Evolutionary conservation across 164 flowering plant species (phyloP).

Genomic region (Kingdonia uniflora): DNA sequence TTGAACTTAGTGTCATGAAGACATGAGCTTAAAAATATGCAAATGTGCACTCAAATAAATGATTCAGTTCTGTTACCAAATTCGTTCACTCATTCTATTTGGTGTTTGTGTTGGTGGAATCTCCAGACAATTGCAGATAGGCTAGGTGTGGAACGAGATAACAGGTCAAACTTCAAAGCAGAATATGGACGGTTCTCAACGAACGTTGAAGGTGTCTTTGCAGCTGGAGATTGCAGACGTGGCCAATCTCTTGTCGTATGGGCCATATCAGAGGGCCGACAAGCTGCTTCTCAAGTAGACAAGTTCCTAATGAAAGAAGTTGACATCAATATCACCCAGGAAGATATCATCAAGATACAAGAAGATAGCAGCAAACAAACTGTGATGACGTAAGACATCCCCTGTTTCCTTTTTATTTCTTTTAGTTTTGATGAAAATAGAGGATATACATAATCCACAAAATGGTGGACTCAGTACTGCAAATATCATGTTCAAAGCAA

Average conservation of each 20-base stretch:
- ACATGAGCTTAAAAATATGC: no score
- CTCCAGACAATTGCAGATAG: constrained; percentile 65
- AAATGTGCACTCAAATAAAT: no score
- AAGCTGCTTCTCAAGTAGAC: constrained; percentile 89
- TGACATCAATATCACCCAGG: constrained; percentile 3
- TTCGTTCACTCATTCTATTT: no score
- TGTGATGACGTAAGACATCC: constrained; percentile 29
- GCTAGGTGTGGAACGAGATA: constrained; percentile 71
- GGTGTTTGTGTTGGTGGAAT: constrained; percentile 6
- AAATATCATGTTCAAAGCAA: no score
- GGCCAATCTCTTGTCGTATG: constrained; percentile 98
- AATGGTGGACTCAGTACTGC: not conserved
- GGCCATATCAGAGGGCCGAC: constrained; percentile 95
- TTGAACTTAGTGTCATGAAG: no score
- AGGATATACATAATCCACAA: constrained; percentile 1
- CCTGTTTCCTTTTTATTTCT: no score
- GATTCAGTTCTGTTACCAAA: no score
- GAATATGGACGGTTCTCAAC: constrained; percentile 88
- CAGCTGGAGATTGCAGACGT: constrained; percentile 94
- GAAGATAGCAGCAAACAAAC: constrained; percentile 34
- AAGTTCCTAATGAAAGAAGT: constrained; percentile 33
- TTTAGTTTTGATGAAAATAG: not conserved
- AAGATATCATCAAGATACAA: constrained; percentile 20
- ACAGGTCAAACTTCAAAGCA: constrained; percentile 82
- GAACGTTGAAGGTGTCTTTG: constrained; percentile 79